Percentiles rank a stretch among this genome's conserved stretches.
Evolutionary conservation across 2,329 filamentous ascomycete genomes (phyloP).

Genomic region (Geosmithia flava): DNA sequence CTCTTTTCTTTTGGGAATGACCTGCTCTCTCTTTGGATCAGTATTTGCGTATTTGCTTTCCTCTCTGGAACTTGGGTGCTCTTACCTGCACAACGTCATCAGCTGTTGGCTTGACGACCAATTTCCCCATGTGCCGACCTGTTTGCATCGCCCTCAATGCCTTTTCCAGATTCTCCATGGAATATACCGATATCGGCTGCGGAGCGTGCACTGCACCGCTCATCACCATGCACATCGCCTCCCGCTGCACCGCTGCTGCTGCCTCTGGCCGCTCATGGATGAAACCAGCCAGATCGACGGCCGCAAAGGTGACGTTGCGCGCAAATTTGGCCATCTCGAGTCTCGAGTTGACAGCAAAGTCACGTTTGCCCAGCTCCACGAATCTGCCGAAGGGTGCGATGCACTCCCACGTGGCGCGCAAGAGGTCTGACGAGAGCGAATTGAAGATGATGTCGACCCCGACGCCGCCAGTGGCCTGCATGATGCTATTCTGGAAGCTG

Average conservation of each 20-base stretch:
- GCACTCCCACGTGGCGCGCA: conserved; percentile 20
- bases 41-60: background rate
- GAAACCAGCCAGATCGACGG: conserved; percentile 5
- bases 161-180: conserved; percentile 6
- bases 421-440: conserved; percentile 12
- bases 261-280: conserved; percentile 1
- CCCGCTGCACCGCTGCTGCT: conserved; percentile 1
- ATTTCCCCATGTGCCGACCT: conserved; percentile 8
- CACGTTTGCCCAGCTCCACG: conserved; percentile 24
- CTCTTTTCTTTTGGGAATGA: background rate
- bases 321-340: conserved; percentile 22
- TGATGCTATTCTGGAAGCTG: conserved; percentile 14
- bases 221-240: conserved; percentile 1
- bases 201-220: conserved; percentile 2
- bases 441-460: conserved; percentile 21
- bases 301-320: conserved; percentile 6
- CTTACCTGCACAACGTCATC: conserved; percentile 4
- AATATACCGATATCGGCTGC: conserved; percentile 3
- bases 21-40: background rate
- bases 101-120: conserved; percentile 15
- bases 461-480: conserved; percentile 9
- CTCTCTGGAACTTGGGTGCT: background rate
- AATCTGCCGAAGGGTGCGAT: conserved; percentile 23
- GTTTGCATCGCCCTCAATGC: conserved; percentile 8
- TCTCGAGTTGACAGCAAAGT: conserved; percentile 18